These are phyloP conservation scores for Francoa sonchifolia DNA, from an alignment of 441 rosid species.

Conservation along the genomic window DNA sequence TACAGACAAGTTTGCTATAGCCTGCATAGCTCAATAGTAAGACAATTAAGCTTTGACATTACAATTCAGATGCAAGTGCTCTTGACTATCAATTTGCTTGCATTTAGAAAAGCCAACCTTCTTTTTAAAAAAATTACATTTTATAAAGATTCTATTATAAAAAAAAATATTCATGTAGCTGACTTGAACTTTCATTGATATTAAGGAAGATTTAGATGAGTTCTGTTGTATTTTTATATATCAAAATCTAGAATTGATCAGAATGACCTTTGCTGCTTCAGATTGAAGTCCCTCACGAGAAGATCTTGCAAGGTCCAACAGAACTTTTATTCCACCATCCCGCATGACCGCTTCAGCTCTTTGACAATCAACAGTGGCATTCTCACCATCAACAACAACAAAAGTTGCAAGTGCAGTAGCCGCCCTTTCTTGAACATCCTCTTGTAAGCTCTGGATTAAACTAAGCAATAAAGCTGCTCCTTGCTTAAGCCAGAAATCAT, in stretches of 20 bases:
- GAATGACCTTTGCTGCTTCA: slow-evolving; percentile 85
- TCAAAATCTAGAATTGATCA: too few relatives aligned
- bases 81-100: too few relatives aligned
- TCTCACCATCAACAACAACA: slow-evolving; percentile 85
- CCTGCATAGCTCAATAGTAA: slow-evolving; percentile 29
- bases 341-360: slow-evolving; percentile 92
- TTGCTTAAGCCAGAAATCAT: slow-evolving; percentile 88
- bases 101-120: too few relatives aligned
- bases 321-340: slow-evolving; percentile 81
- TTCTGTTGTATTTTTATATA: too few relatives aligned
- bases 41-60: neutral
- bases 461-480: slow-evolving; percentile 69
- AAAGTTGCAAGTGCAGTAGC: slow-evolving; percentile 90
- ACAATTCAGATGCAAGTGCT: too few relatives aligned
- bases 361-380: slow-evolving; percentile 84
- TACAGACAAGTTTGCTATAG: slow-evolving; percentile 91
- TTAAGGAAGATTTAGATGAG: too few relatives aligned
- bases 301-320: slow-evolving; percentile 80
- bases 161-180: too few relatives aligned
- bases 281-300: slow-evolving; percentile 95
- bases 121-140: too few relatives aligned
- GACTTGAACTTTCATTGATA: too few relatives aligned
- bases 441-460: slow-evolving; percentile 83
- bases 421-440: slow-evolving; percentile 91
- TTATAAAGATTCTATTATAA: too few relatives aligned